Base-by-base conservation (phyloP, 2,329 filamentous ascomycete genomes). In the Sclerotinia trifoliorum region DNA sequence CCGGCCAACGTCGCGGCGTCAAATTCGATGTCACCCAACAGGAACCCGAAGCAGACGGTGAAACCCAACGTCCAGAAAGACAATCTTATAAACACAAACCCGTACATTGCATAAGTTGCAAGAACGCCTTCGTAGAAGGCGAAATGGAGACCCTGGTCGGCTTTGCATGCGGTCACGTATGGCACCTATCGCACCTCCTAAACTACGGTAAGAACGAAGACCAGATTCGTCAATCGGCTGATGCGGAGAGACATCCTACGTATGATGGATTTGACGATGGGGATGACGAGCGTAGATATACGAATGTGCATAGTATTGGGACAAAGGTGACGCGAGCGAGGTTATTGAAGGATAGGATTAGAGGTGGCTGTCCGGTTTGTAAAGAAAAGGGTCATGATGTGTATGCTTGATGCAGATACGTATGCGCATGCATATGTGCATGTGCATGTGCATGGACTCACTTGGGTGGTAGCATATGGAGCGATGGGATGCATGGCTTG, bases 271-370 rank as follows among this genome's bases (percentile, higher is more conserved):
- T 73, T 11, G 78, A 79, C 19, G 79, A 80, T 35, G 71, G 84
- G 65, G 80, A 89, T 39, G 78, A 80, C 52, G 80, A 82, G 48
- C 81, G 79, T 21, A 77, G 79, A 15, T 75, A 74, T 71, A 78
- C 80, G 21, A 79, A 78, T 67, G 84, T 85, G 10, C 83, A 89
- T 68, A 92, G 90, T 65, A 88, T 98, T 8, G 91, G 92, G 0
- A 87, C 90, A 42, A 97, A 97, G 79, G 93, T 97, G 39, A 95
- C 91, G 71, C 92, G 93, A 77, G 93, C 94, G 51, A 86, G 93
- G 71, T 78, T 97, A 66, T 80, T 97, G 69, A 85, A 88, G 73
- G 90, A 94, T 74, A 87, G 87, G 70, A 83, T 94, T 48, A 81
- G 83, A 57, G 84, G 83, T 11, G 89, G 89, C 0, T 92, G 89